phyloP scores from a whole-genome alignment of 192 early-diverging fungal genomes.

The Pilobolus umbonatus region DNA sequence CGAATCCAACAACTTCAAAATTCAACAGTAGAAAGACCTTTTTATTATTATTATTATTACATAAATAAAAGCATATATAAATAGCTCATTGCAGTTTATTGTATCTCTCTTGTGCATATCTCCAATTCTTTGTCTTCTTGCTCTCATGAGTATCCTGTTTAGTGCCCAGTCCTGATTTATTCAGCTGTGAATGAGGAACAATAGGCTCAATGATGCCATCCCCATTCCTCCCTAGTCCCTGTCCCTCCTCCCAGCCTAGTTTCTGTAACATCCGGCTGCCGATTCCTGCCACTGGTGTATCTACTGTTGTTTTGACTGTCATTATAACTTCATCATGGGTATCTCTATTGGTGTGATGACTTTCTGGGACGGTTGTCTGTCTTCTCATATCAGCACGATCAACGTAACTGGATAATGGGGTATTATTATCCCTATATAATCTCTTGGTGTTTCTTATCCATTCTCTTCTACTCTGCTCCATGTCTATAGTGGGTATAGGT shows the following conservation, averaged over 20 bases:
- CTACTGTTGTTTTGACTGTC: not conserved
- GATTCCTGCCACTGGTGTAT: conserved; percentile 52
- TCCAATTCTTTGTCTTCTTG: conserved; percentile 9
- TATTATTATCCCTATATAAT: not conserved
- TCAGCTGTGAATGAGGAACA: not conserved
- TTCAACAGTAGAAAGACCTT: conserved; percentile 6
- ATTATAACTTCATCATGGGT: not conserved
- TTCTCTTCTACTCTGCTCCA: conserved; percentile 27
- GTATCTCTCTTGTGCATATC: conserved; percentile 14
- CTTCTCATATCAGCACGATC: conserved; percentile 22
- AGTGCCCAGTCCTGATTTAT: conserved; percentile 1
- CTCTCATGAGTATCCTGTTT: not conserved
- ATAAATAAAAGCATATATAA: not conserved
- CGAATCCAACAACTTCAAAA: conserved; percentile 25
- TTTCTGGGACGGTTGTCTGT: conserved; percentile 1
- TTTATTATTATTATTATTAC: not conserved
- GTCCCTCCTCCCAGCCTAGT: conserved; percentile 69
- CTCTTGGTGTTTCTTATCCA: conserved; percentile 29
- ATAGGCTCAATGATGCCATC: conserved; percentile 14
- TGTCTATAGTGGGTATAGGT: conserved; percentile 13
- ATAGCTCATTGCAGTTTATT: not conserved
- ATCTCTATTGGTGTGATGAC: not conserved
- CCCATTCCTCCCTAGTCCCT: conserved; percentile 42
- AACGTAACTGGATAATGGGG: not conserved
- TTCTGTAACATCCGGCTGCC: conserved; percentile 55